A percentile compares a stretch with the other conserved stretches of the same genome.
Conservation (phyloP, 768 basidiomycete species). For the Xerocomellus intermedius region DNA sequence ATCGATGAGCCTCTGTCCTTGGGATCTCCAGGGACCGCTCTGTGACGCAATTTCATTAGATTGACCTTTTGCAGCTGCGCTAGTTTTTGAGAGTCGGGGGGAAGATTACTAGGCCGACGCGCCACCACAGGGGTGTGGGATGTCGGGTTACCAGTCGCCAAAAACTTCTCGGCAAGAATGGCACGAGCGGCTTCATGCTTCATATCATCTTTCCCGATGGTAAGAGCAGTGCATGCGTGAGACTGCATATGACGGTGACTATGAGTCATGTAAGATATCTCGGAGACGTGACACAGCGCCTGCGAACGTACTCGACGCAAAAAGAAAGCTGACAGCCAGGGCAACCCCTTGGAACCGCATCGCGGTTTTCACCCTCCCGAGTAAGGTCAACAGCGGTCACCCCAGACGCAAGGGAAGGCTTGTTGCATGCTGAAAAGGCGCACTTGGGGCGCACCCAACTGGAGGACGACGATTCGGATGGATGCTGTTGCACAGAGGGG, state of each 20-base stretch:
- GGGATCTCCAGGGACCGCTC: conserved; percentile 60
- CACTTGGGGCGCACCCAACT: conserved; percentile 46
- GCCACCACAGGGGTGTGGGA: conserved; percentile 27
- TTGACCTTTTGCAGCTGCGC: conserved; percentile 57
- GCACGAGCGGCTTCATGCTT: conserved; percentile 51
- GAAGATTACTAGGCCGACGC: conserved; percentile 32
- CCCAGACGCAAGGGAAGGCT: conserved; percentile 49
- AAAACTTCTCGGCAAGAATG: conserved; percentile 54
- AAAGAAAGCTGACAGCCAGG: conserved; percentile 53
- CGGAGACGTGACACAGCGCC: not conserved
- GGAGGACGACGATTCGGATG: conserved; percentile 1
- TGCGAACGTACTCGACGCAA: conserved; percentile 55
- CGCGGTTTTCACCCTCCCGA: not conserved
- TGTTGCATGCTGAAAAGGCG: conserved; percentile 48
- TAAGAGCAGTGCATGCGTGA: conserved; percentile 49
- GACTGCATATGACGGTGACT: conserved; percentile 68
- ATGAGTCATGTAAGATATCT: conserved; percentile 10
- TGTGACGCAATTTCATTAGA: conserved; percentile 74
- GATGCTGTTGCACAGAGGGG: conserved; percentile 13
- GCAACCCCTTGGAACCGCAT: conserved; percentile 39
- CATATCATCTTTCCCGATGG: conserved; percentile 9
- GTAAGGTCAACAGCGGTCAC: conserved; percentile 21
- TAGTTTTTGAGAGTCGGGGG: conserved; percentile 52
- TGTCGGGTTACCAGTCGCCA: conserved; percentile 16
- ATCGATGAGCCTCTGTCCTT: conserved; percentile 49